Evolutionary conservation across 768 basidiomycete species (phyloP).

Genomic region (Cystobasidiopsis lactophilus): DNA sequence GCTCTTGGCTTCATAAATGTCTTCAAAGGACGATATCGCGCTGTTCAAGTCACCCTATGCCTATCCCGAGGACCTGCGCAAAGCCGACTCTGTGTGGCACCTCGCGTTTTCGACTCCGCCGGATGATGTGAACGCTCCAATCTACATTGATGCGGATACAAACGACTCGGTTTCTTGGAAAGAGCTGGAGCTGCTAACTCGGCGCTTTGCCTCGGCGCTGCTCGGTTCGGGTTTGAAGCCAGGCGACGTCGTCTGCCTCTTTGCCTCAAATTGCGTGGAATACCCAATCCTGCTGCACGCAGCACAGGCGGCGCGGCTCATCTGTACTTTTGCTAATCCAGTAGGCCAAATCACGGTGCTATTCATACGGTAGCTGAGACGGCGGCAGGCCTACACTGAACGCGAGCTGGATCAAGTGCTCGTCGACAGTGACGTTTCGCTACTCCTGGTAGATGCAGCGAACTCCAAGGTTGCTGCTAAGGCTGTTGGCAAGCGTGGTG

Average conservation of each 20-base stretch:
- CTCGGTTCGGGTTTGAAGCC: background rate
- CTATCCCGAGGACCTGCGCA: too few relatives aligned
- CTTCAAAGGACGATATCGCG: too few relatives aligned
- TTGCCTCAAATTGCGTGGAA: conserved; percentile 17
- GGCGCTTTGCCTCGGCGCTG: too few relatives aligned
- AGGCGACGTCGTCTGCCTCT: conserved; percentile 11
- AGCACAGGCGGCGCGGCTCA: conserved; percentile 12
- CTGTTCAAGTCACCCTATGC: too few relatives aligned
- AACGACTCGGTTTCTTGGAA: too few relatives aligned
- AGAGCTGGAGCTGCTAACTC: too few relatives aligned
- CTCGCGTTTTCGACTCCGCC: too few relatives aligned
- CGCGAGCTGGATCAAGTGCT: conserved; percentile 32
- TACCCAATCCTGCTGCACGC: conserved; percentile 8
- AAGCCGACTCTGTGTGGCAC: too few relatives aligned
- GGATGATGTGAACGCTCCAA: too few relatives aligned
- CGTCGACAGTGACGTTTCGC: background rate
- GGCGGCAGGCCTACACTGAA: conserved; percentile 36
- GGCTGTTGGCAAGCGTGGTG: conserved; percentile 14
- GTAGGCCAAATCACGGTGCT: conserved; percentile 48
- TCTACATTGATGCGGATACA: too few relatives aligned
- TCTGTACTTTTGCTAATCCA: conserved; percentile 27
- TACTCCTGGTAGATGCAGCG: background rate
- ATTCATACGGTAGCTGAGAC: background rate
- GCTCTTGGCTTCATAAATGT: too few relatives aligned
- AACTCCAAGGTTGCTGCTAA: background rate